phyloP scores from a whole-genome alignment of 768 basidiomycete genomes.

The Tylopilus sp. region DNA sequence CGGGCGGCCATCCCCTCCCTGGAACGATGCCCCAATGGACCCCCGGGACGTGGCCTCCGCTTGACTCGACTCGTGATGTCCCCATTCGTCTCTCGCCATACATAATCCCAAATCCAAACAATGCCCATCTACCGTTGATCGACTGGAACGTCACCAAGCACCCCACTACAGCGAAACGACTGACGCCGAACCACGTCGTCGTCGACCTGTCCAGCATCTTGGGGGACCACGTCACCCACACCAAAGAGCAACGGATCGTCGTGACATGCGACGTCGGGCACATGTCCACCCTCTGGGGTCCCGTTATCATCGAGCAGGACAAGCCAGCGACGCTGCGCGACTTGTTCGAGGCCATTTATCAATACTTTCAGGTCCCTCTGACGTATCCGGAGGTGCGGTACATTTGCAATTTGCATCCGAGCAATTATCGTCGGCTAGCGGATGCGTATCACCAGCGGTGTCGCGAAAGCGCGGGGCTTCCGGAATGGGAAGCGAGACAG shows the following conservation, averaged over 20 bases:
- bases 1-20: constrained; percentile 24
- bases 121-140: constrained; percentile 27
- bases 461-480: constrained; percentile 37
- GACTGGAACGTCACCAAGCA: constrained; percentile 37
- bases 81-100: constrained; percentile 26
- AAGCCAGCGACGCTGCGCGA: constrained; percentile 40
- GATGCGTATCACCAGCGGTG: constrained; percentile 36
- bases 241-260: constrained; percentile 16
- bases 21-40: constrained; percentile 27
- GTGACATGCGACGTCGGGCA: constrained; percentile 24
- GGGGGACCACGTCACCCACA: constrained; percentile 21
- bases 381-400: constrained; percentile 29
- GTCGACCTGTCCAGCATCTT: constrained; percentile 18
- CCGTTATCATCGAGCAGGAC: constrained; percentile 39
- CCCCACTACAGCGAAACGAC: constrained; percentile 30
- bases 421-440: constrained; percentile 19
- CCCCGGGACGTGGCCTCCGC: constrained; percentile 27
- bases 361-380: constrained; percentile 45
- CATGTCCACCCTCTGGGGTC: constrained; percentile 43
- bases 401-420: constrained; percentile 15
- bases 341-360: constrained; percentile 46
- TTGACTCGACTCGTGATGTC: constrained; percentile 18
- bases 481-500: constrained; percentile 35
- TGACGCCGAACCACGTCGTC: constrained; percentile 27
- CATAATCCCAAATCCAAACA: constrained; percentile 33